Base-by-base conservation (phyloP, 129 eudicot genomes). In the Flaveria linearis region DNA sequence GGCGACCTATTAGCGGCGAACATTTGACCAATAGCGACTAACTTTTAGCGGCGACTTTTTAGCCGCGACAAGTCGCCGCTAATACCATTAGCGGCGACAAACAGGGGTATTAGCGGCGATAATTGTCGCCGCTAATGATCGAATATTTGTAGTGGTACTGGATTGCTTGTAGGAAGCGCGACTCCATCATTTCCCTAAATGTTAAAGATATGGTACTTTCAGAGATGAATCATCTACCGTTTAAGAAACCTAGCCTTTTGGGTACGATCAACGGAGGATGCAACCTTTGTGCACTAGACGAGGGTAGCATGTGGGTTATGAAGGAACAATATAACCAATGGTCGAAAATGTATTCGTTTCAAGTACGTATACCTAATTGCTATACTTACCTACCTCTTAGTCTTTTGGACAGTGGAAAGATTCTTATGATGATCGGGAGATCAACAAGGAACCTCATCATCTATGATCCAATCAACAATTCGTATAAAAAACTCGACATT, bases 181-280 rank as follows among this genome's bases (percentile, higher is more conserved):
- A 17, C 16, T 22, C 39, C 39, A 33, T 67, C 16, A 67, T 42
- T 9, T 53, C 20, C 52, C 9, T 67, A 8, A 15, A 42, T 18
- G 72, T 67, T 42, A 67, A 67, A 67, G 72, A 67, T 36, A 67
- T 42, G 72, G 11, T 42, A 67, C 28, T 67, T 67, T 51, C 57
- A 16, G 20, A 51, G 57, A 51, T 16, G 57, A 51, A 7, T 5
- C 39, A 51, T 51, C 57, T 51, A 16, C 22, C 57, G 16, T 51
- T 51, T 16, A 16, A 15, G 57, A 14, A 51, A 51, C 57, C 57
- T 7, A 51, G 57, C 4, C 57, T 51, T 51, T 15, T 51, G 57
- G 57, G 18, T 8, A 43, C 47, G n/a, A 15, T 16, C 6, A 16
- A 16, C 20, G 57, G 57, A 51, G 16, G 57, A 30, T 30, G 39